These are phyloP conservation scores for Rubus idaeus DNA, from an alignment of 306 rosid species.

Conservation along the genomic window DNA sequence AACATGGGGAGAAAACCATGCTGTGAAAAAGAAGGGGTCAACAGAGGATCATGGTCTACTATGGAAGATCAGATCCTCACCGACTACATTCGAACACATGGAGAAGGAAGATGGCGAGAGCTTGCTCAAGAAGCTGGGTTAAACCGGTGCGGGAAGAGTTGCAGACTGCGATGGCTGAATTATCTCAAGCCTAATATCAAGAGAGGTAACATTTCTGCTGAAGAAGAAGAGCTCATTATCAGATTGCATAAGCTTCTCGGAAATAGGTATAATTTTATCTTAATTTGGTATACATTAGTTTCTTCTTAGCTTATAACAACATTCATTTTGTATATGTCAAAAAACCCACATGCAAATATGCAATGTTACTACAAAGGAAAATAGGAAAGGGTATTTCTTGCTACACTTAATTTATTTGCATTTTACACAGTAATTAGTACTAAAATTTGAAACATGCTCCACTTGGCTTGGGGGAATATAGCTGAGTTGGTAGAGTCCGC, in stretches of 20 bases:
- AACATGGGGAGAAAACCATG: constrained; percentile 21
- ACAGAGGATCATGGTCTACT: constrained; percentile 31
- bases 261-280: constrained; percentile 18
- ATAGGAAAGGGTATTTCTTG: no score
- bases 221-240: constrained; percentile 37
- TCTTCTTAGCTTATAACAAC: no score
- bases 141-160: constrained; percentile 39
- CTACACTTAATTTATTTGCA: no score
- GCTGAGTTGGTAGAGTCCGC: no score
- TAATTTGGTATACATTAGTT: no score
- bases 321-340: no score
- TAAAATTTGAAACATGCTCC: no score
- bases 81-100: constrained; percentile 22
- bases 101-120: constrained; percentile 33
- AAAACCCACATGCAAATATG: no score
- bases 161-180: constrained; percentile 40
- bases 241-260: constrained; percentile 36
- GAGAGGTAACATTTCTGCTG: constrained; percentile 31
- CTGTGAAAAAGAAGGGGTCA: constrained; percentile 17
- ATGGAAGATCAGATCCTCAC: constrained; percentile 31
- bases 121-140: constrained; percentile 27
- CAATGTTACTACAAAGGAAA: no score
- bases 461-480: no score
- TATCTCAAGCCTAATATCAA: constrained; percentile 35
- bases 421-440: no score